Base-by-base conservation (phyloP, 768 basidiomycete genomes). In the Agrocybe praecox region DNA sequence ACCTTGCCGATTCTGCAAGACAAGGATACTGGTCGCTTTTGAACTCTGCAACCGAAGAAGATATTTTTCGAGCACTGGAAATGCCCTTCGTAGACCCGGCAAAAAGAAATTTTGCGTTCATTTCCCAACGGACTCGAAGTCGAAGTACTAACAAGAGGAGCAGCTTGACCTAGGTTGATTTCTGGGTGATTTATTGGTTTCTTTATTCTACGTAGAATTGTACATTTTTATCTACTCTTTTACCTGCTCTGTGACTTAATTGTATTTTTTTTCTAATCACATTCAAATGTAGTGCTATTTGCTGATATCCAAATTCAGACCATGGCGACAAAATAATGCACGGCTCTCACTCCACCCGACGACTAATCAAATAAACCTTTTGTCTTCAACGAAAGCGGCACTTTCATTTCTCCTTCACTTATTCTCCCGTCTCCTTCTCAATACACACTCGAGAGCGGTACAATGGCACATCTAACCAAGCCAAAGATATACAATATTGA, bases 401-500 rank as follows among this genome's bases (percentile, higher is more conserved):
- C 26, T 29, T 4, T 9, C 9, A 29, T 29, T 29, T 29, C 26
- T 29, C 26, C 26, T 29, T 29, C 26, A 29, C 9, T 29, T 29
- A 9, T 29, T n/a, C 4, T 29, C 26, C 26, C 26, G 9, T 9
- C 26, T 29, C 9, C 9, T 29, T 9, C 26, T 29, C 9, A 9
- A 29, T 29, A 29, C 26, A n/a, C n/a, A n/a, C n/a, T n/a, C n/a
- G n/a, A 29, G 26, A 29, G 9, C 26, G 9, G 9, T 9, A 9
- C 24, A 40, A 73, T 73, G 80, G 75, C 77, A 3, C 72, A 76
- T 62, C 67, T 83, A 15, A 82, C 82, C 6, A 80, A 76, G 64
- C 75, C 76, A 4, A 72, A 76, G 2, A 64, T 67, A 22, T 87
- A 85, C 65, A 74, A 84, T 64, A 86, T 88, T 62, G 76, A 84